Evolutionary conservation across 108 stramenopile genomes (phyloP).

Genomic region (Halocafeteria seosinensis): DNA sequence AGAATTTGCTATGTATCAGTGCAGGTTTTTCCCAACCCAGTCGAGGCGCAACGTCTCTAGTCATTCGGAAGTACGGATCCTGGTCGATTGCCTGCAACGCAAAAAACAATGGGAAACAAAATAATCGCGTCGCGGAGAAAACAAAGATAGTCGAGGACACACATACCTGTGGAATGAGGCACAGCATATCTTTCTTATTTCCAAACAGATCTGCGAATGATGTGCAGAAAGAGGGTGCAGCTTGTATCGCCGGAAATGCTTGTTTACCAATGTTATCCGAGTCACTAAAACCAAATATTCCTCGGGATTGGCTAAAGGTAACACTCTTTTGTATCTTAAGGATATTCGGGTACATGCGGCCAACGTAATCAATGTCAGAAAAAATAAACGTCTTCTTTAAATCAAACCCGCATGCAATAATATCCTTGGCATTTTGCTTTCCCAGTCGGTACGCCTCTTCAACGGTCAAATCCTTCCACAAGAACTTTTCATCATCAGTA

Average conservation of each 20-base stretch:
- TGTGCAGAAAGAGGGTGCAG: constrained; percentile 81
- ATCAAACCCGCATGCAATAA: constrained; percentile 94
- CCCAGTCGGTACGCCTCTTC: constrained; percentile 66
- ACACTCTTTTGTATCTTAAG: constrained; percentile 86
- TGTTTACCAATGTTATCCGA: constrained; percentile 64
- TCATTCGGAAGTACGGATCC: constrained; percentile 98
- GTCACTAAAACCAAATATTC: constrained; percentile 87
- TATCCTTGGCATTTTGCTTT: constrained; percentile 90
- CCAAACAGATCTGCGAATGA: constrained; percentile 61
- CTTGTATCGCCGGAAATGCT: constrained; percentile 80
- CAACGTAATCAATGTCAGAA: constrained; percentile 85
- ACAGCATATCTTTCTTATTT: constrained; percentile 37
- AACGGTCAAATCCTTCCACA: constrained; percentile 88
- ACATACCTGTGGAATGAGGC: constrained; percentile 19
- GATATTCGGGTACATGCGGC: constrained; percentile 86
- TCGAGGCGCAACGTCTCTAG: constrained; percentile 76
- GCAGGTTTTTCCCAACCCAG: constrained; percentile 65
- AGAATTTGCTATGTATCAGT: constrained; percentile 92
- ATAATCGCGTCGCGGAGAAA: too few relatives aligned
- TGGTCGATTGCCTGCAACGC: constrained; percentile 99
- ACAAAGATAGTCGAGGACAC: too few relatives aligned
- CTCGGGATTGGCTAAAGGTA: constrained; percentile 73
- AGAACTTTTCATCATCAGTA: constrained; percentile 98
- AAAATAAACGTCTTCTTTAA: constrained; percentile 63
- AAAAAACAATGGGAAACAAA: too few relatives aligned